A percentile compares a stretch with the other conserved stretches of the same genome.
These are phyloP conservation scores for Myxozyma geophila DNA, from an alignment of 805 yeast species.

Conservation along the genomic window DNA sequence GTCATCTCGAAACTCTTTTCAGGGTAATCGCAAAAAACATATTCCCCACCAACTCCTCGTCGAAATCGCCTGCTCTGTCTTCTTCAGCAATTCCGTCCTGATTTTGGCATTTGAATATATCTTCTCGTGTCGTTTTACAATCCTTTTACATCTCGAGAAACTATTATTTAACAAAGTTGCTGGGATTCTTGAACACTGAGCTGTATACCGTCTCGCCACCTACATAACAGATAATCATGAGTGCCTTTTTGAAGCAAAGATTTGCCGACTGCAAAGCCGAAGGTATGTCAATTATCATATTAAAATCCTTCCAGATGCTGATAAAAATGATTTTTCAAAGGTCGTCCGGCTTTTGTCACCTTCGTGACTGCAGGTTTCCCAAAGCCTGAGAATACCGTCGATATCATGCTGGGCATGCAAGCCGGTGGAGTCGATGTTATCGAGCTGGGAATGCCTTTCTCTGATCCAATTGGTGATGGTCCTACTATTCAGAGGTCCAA, in stretches of 20 bases:
- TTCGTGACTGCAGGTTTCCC: constrained; percentile 97
- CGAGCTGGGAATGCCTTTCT: constrained; percentile 94
- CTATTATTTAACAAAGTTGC: too few species aligned
- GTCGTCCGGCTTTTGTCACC: constrained; percentile 86
- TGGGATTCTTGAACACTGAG: too few species aligned
- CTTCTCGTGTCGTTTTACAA: too few species aligned
- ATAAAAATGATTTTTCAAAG: not conserved
- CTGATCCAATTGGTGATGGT: constrained; percentile 99
- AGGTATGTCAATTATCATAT: constrained; percentile 13
- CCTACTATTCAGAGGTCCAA: constrained; percentile 94
- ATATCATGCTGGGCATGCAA: constrained; percentile 84
- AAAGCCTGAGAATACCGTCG: constrained; percentile 81
- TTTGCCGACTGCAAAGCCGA: constrained; percentile 34
- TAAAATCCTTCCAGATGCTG: not conserved
- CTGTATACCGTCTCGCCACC: not conserved
- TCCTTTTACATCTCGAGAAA: too few species aligned
- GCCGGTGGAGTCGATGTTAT: constrained; percentile 94
- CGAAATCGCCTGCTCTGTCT: not conserved
- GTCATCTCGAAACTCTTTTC: not conserved
- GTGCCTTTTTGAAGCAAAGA: constrained; percentile 19
- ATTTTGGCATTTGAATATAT: not conserved
- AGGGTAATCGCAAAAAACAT: not conserved
- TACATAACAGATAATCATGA: constrained; percentile 13
- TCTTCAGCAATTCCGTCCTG: not conserved
- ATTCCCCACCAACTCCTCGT: not conserved